A percentile compares a stretch with the other conserved stretches of the same genome.
phyloP scores from a whole-genome alignment of 495 filamentous ascomycete species.

The Hypoxylon lenormandii region DNA sequence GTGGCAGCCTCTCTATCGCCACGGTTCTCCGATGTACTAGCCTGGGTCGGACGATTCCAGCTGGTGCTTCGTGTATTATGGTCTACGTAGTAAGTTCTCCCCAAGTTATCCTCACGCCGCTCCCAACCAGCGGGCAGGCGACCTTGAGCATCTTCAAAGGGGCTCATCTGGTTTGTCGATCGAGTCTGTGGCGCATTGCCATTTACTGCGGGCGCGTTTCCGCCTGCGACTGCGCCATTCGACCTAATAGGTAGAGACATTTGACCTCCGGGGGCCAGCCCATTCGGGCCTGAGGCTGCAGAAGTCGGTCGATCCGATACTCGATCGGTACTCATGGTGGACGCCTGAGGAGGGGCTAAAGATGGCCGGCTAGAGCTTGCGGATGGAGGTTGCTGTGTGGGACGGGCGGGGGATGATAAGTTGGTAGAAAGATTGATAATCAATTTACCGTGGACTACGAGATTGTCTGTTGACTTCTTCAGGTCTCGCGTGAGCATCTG shows the following conservation, averaged over 20 bases:
- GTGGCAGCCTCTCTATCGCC: slow-evolving; percentile 86
- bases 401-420: slow-evolving; percentile 62
- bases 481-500: slow-evolving; percentile 99
- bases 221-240: slow-evolving; percentile 56
- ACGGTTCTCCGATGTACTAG: slow-evolving; percentile 81
- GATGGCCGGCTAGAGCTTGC: slow-evolving; percentile 59
- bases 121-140: slow-evolving; percentile 95
- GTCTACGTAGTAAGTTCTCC: slow-evolving; percentile 98
- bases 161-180: slow-evolving; percentile 74
- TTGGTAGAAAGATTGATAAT: slow-evolving; percentile 96
- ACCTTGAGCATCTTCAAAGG: slow-evolving; percentile 94
- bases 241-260: slow-evolving; percentile 53
- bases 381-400: slow-evolving; percentile 41
- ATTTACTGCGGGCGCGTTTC: slow-evolving; percentile 56
- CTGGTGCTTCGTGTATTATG: slow-evolving; percentile 97
- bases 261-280: slow-evolving; percentile 48
- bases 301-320: slow-evolving; percentile 56
- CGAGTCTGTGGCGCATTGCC: slow-evolving; percentile 52
- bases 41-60: slow-evolving; percentile 87
- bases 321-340: slow-evolving; percentile 53
- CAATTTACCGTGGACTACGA: slow-evolving; percentile 96
- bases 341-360: slow-evolving; percentile 57
- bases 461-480: slow-evolving; percentile 97
- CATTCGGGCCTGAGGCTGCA: slow-evolving; percentile 60
- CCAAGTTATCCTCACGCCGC: slow-evolving; percentile 92